Base-by-base conservation (phyloP, 495 filamentous ascomycete species). In the Aspergillus hancockii region DNA sequence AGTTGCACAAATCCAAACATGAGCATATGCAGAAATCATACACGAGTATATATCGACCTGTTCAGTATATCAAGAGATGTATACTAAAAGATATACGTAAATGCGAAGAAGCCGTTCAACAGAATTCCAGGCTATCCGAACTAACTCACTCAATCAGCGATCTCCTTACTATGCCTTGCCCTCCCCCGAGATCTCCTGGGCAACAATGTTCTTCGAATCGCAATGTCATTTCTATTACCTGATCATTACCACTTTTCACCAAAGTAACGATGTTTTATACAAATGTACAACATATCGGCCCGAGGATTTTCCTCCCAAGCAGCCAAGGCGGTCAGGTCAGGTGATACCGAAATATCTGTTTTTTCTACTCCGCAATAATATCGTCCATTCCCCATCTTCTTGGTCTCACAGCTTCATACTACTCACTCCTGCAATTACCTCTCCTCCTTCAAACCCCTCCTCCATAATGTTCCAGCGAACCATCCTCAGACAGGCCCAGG, bases 391-490 rank as follows among this genome's bases (percentile, higher is more conserved):
- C 23, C 43, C 43, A 25, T 49, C 43, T 47, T 30, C 32, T 53
- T 50, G 54, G 49, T 43, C 21, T 41, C 31, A 41, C 49, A 30
- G 10, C 54, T 52, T 52, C 49, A 40, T 49, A 49, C 45, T 21
- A 18, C 34, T 28, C 54, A 21, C 16, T 18, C 49, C 41, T 46
- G 51, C 46, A 52, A 52, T 56, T 54, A 34, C 23, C 55, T 18
- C 21, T 50, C 53, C 53, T 54, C 60, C 55, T 25, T 54, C 49
- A 54, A 47, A 49, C 38, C 18, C 47, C 55, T 23, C 51, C 43
- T 40, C 65, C 67, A 72, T 31, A 60, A 80, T 80, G 77, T 75
- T 80, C 70, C 74, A 77, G 63, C 71, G 76, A 61, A 74, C 71
- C 30, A 52, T 79, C 56, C 55, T 80, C 63, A 74, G 74, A 76